These are phyloP conservation scores for Lentinula guzmanii DNA, from an alignment of 768 basidiomycete species.

Conservation along the genomic window DNA sequence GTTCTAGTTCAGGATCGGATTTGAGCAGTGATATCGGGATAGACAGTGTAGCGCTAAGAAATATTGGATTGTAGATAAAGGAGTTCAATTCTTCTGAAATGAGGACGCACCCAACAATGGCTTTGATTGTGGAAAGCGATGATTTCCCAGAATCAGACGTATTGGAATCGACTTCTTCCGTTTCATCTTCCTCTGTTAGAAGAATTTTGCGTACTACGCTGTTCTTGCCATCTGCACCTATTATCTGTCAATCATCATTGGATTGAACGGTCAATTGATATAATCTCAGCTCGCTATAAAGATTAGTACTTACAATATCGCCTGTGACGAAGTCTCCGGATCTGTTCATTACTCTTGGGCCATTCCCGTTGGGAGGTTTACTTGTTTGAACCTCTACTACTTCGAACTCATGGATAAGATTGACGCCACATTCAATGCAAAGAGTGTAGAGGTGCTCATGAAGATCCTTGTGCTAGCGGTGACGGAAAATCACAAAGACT, in stretches of 20 bases:
- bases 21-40: neutral
- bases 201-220: conserved; percentile 8
- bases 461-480: conserved; percentile 2
- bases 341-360: neutral
- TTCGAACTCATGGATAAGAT: neutral
- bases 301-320: neutral
- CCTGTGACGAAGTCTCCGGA: neutral
- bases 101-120: neutral
- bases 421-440: neutral
- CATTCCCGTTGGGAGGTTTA: neutral
- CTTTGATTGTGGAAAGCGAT: neutral
- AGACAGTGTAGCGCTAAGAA: neutral
- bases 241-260: neutral
- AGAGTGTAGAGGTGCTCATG: neutral
- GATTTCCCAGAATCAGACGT: neutral
- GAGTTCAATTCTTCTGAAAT: neutral
- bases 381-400: neutral
- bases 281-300: too few relatives aligned
- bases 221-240: conserved; percentile 11
- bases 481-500: neutral
- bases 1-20: conserved; percentile 3
- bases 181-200: neutral
- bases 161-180: neutral
- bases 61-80: too few relatives aligned
- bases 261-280: neutral